Conservation (phyloP, 2,329 filamentous ascomycete genomes). For the Calonectria fujianensis region DNA sequence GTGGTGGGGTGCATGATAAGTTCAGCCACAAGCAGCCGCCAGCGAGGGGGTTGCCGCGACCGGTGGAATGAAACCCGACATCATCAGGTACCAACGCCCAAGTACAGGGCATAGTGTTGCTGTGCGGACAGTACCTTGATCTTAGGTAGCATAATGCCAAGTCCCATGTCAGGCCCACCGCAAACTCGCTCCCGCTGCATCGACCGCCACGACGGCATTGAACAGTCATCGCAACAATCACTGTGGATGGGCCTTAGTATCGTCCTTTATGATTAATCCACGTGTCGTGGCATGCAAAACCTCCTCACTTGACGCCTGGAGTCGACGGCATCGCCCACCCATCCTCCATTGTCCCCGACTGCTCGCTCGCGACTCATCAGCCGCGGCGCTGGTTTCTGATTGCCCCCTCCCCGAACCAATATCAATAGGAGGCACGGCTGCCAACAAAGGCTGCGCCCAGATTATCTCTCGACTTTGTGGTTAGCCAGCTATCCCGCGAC, state of each 20-base stretch:
- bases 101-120: background rate
- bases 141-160: constrained; percentile 40
- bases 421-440: constrained; percentile 36
- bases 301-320: constrained; percentile 14
- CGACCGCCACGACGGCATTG: constrained; percentile 47
- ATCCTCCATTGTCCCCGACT: constrained; percentile 37
- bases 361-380: constrained; percentile 40
- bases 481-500: constrained; percentile 11
- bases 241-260: constrained; percentile 33
- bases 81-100: constrained; percentile 29
- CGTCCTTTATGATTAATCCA: constrained; percentile 36
- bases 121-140: constrained; percentile 20
- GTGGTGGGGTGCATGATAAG: constrained; percentile 24
- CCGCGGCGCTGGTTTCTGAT: constrained; percentile 50
- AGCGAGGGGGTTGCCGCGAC: constrained; percentile 24
- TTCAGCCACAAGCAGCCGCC: constrained; percentile 30
- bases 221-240: constrained; percentile 42
- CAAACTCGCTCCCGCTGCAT: constrained; percentile 47
- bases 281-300: constrained; percentile 35
- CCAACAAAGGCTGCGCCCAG: constrained; percentile 31
- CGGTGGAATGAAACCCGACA: constrained; percentile 32
- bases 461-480: constrained; percentile 22
- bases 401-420: constrained; percentile 35
- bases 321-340: constrained; percentile 8
- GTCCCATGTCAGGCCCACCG: constrained; percentile 41